phyloP scores from a whole-genome alignment of 139 green algal species.

The Yamagishiella unicocca region DNA sequence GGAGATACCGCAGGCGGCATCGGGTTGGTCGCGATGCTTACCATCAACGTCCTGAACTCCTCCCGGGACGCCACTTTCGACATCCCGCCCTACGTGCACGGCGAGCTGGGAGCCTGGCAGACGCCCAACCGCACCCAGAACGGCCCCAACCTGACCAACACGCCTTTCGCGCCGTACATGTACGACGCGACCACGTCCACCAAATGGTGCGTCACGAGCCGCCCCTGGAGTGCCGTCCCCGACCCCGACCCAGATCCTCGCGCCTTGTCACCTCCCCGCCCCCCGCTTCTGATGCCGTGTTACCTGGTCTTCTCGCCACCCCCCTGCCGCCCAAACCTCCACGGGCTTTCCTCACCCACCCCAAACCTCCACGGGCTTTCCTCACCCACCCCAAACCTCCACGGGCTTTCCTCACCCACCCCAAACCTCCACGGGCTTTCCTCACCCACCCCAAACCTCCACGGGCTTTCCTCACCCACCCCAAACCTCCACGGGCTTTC shows the following conservation, averaged over 20 bases:
- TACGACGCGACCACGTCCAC: not conserved
- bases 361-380: too few relatives aligned
- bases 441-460: too few relatives aligned
- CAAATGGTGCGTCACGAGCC: constrained; percentile 3
- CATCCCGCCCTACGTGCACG: constrained; percentile 21
- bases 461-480: too few relatives aligned
- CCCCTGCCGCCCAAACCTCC: too few relatives aligned
- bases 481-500: too few relatives aligned
- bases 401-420: too few relatives aligned
- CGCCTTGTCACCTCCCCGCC: not conserved
- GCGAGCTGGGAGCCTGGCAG: constrained; percentile 27
- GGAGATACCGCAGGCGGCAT: constrained; percentile 40
- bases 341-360: too few relatives aligned
- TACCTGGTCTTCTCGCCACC: too few relatives aligned
- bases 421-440: too few relatives aligned
- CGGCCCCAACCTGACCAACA: constrained; percentile 30
- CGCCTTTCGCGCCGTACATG: constrained; percentile 38
- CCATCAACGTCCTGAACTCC: not conserved
- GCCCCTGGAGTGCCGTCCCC: too few relatives aligned
- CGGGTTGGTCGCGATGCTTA: constrained; percentile 27
- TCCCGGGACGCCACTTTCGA: not conserved
- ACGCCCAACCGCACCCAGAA: not conserved
- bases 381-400: too few relatives aligned
- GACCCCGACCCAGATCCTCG: too few relatives aligned
- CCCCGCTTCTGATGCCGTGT: not conserved